Percentiles rank a stretch among this genome's conserved stretches.
Conservation (phyloP, 1,139 yeast species). For the Insectozyma bohioensis region DNA sequence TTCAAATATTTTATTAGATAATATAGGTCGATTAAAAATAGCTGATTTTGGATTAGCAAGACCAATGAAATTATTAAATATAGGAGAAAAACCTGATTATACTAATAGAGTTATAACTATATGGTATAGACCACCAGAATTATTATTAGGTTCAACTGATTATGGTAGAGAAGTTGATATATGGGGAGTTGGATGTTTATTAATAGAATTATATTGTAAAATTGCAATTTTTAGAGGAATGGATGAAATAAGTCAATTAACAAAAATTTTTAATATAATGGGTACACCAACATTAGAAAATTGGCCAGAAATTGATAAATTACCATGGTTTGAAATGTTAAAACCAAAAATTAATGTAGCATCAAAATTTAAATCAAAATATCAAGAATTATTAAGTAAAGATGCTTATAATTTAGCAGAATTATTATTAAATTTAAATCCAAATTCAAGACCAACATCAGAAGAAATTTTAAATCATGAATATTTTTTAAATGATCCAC, state of each 20-base stretch:
- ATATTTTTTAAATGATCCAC: constrained; percentile 72
- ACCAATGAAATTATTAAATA: constrained; percentile 58
- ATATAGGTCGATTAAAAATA: constrained; percentile 70
- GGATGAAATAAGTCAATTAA: constrained; percentile 83
- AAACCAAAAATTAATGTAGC: constrained; percentile 54
- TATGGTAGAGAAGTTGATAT: constrained; percentile 91
- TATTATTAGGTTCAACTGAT: constrained; percentile 83
- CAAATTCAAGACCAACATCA: constrained; percentile 72
- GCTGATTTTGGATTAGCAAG: constrained; percentile 97
- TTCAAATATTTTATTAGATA: constrained; percentile 78
- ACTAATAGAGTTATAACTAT: constrained; percentile 93
- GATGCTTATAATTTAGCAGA: constrained; percentile 66
- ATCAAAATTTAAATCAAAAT: constrained; percentile 50
- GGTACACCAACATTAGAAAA: constrained; percentile 78
- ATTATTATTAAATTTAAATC: constrained; percentile 66
- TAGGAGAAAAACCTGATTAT: constrained; percentile 64
- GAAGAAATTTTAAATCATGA: constrained; percentile 81
- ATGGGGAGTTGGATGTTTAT: constrained; percentile 95
- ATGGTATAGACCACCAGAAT: constrained; percentile 98
- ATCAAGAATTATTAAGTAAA: constrained; percentile 45
- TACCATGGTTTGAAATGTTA: constrained; percentile 93
- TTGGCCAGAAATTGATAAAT: constrained; percentile 74
- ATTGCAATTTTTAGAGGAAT: constrained; percentile 81
- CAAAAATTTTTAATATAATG: constrained; percentile 74
- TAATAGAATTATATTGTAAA: constrained; percentile 76